These are phyloP conservation scores for Peronospora destructor DNA, from an alignment of 352 stramenopile species.

Conservation along the genomic window DNA sequence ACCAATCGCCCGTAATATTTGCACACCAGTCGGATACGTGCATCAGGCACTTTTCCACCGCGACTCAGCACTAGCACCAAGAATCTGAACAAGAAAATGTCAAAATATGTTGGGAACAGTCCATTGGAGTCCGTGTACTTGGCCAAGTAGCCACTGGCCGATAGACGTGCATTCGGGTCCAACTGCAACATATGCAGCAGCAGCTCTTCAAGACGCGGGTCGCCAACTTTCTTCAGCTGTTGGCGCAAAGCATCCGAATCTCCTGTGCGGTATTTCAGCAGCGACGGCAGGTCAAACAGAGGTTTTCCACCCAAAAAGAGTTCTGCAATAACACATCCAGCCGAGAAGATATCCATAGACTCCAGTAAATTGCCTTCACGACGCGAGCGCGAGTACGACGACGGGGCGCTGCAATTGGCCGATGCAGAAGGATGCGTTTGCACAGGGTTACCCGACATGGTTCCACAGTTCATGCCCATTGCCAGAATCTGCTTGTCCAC, in stretches of 20 bases:
- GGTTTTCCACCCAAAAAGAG: constrained; percentile 92
- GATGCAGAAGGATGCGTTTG: constrained; percentile 21
- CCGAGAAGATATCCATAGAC: constrained; percentile 98
- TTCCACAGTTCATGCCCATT: constrained; percentile 37
- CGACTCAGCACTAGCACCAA: constrained; percentile 77
- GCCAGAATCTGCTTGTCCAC: constrained; percentile 67
- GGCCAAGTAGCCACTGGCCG: constrained; percentile 84
- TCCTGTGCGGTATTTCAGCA: constrained; percentile 84
- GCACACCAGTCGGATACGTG: constrained; percentile 88
- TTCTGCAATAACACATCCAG: constrained; percentile 96
- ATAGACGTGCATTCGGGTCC: constrained; percentile 81
- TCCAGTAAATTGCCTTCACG: constrained; percentile 61
- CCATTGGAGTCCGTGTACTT: constrained; percentile 62
- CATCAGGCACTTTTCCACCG: constrained; percentile 85
- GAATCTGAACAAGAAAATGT: constrained; percentile 87
- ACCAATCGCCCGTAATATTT: constrained; percentile 91
- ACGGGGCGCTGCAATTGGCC: constrained; percentile 21
- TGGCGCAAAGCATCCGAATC: constrained; percentile 63
- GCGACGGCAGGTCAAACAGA: constrained; percentile 90
- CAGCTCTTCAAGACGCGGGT: constrained; percentile 82
- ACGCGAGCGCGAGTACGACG: constrained; percentile 38
- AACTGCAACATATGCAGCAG: constrained; percentile 92
- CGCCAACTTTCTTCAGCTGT: constrained; percentile 90
- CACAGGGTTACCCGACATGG: constrained; percentile 21
- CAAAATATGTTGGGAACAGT: constrained; percentile 83